These are phyloP conservation scores for Solanum commersonii DNA, from an alignment of 257 asterid species.

Conservation along the genomic window DNA sequence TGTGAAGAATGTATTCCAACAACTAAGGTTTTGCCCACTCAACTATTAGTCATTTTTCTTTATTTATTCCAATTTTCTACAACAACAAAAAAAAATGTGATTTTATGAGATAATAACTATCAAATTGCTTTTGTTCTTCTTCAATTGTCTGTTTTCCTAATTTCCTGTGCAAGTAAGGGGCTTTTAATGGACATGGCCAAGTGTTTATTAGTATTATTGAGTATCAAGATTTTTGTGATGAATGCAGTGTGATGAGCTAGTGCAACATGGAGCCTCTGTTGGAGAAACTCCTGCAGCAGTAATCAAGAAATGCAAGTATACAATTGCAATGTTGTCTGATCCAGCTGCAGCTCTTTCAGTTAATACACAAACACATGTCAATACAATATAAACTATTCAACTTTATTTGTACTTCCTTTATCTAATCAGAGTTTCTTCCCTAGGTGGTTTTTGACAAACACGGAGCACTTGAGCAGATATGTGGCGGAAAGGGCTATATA, in stretches of 20 bases:
- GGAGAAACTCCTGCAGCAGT: constrained; percentile 89
- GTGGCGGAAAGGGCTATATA: constrained; percentile 77
- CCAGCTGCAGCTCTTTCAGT: constrained; percentile 96
- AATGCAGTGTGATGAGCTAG: constrained; percentile 86
- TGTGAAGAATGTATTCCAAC: too few relatives aligned
- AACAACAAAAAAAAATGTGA: too few relatives aligned
- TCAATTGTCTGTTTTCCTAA: background rate
- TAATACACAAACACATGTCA: constrained; percentile 11
- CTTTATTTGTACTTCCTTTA: background rate
- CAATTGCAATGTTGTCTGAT: constrained; percentile 90
- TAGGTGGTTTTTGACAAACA: constrained; percentile 82
- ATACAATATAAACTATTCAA: background rate
- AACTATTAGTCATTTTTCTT: too few relatives aligned
- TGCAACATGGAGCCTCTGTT: constrained; percentile 75
- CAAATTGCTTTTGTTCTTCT: background rate
- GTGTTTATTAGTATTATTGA: background rate
- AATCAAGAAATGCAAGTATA: constrained; percentile 86
- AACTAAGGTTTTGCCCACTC: too few relatives aligned
- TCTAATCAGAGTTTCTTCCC: background rate
- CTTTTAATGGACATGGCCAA: background rate
- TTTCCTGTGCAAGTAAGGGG: background rate
- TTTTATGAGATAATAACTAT: background rate
- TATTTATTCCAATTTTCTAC: too few relatives aligned
- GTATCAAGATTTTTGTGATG: background rate
- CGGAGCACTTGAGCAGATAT: constrained; percentile 79